A percentile compares a stretch with the other conserved stretches of the same genome.
Evolutionary conservation across 345 rosid genomes (phyloP).

Genomic region (Microthlaspi erraticum): DNA sequence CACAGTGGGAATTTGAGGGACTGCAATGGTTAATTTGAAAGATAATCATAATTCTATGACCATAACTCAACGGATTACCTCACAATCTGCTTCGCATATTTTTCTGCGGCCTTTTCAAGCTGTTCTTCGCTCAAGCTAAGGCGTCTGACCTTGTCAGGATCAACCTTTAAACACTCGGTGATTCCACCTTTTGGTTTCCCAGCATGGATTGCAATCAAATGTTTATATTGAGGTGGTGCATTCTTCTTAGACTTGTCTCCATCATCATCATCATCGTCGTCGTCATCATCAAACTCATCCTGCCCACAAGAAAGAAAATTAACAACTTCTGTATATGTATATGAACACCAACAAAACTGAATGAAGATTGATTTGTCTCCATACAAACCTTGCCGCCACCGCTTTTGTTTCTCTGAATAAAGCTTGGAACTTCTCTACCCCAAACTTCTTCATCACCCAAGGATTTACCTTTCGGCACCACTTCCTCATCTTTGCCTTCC

Average conservation of each 20-base stretch:
- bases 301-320: conserved; percentile 33
- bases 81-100: conserved; percentile 51
- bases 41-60: conserved; percentile 1
- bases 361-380: conserved; percentile 20
- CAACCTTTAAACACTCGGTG: conserved; percentile 51
- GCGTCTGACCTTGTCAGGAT: conserved; percentile 59
- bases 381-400: conserved; percentile 24
- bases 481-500: conserved; percentile 40
- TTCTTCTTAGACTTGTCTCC: conserved; percentile 40
- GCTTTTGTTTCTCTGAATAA: conserved; percentile 42
- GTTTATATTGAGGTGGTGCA: conserved; percentile 48
- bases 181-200: conserved; percentile 60
- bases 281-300: conserved; percentile 52
- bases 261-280: conserved; percentile 41
- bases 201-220: conserved; percentile 56
- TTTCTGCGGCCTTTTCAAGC: conserved; percentile 54
- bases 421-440: conserved; percentile 75
- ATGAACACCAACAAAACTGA: conserved; percentile 28
- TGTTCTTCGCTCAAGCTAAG: conserved; percentile 64
- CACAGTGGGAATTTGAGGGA: not conserved
- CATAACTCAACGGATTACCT: conserved; percentile 38
- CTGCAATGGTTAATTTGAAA: not conserved
- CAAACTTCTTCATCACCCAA: conserved; percentile 69
- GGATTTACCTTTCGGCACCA: conserved; percentile 49
- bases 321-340: conserved; percentile 1